These are phyloP conservation scores for Teunomyces pallodes DNA, from an alignment of 805 yeast genomes.

Conservation along the genomic window DNA sequence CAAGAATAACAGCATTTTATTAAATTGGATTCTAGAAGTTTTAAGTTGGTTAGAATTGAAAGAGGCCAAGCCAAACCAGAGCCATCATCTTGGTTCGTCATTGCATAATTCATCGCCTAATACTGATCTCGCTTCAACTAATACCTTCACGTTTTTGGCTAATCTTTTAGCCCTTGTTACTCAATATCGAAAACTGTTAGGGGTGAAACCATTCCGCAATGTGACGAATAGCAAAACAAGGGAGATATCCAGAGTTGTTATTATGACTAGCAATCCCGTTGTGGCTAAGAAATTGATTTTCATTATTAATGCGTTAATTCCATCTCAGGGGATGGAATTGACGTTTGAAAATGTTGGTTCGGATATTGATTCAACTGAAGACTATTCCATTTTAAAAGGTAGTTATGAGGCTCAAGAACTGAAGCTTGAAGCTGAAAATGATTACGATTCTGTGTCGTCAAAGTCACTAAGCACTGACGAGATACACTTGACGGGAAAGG, in stretches of 20 bases:
- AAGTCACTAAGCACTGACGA: slow-evolving; percentile 1
- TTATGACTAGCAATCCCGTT: slow-evolving; percentile 58
- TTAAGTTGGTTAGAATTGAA: slow-evolving; percentile 56
- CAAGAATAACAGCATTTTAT: slow-evolving; percentile 33
- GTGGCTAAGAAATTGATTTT: slow-evolving; percentile 59
- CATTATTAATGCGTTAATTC: slow-evolving; percentile 48
- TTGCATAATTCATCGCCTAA: not conserved
- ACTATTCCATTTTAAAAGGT: not conserved
- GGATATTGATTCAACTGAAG: not conserved
- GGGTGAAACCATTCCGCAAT: slow-evolving; percentile 31
- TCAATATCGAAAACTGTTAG: slow-evolving; percentile 38
- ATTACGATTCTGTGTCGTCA: not conserved
- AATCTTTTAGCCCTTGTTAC: slow-evolving; percentile 45
- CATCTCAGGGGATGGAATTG: slow-evolving; percentile 1
- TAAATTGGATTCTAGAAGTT: slow-evolving; percentile 52
- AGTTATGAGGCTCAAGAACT: not conserved
- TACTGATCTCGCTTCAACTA: not conserved
- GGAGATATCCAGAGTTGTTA: slow-evolving; percentile 48
- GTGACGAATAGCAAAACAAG: slow-evolving; percentile 17
- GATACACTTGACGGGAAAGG: not conserved
- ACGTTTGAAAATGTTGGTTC: not conserved
- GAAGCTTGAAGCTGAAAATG: not conserved
- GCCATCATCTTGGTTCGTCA: not conserved
- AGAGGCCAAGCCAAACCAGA: slow-evolving; percentile 34
- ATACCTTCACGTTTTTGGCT: slow-evolving; percentile 41